Evolutionary conservation across 352 stramenopile species (phyloP).

Genomic region (Phytophthora capsici): DNA sequence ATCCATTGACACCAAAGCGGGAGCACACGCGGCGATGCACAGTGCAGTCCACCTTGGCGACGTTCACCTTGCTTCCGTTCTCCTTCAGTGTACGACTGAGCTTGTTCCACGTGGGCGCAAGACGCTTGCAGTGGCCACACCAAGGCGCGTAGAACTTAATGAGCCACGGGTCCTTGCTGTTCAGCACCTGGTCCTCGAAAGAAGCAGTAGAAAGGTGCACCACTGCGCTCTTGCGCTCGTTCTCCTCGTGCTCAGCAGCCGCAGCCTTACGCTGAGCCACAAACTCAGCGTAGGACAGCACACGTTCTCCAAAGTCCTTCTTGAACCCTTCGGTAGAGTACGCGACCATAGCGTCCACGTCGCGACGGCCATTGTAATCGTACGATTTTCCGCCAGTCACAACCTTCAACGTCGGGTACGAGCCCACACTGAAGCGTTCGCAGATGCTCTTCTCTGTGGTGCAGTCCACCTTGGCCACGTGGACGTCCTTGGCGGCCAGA

Average conservation of each 20-base stretch:
- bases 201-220: conserved; percentile 55
- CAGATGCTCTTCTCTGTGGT: conserved; percentile 76
- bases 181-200: conserved; percentile 70
- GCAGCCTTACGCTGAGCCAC: conserved; percentile 44
- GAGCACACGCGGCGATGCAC: conserved; percentile 84
- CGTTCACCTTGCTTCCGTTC: conserved; percentile 55
- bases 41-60: conserved; percentile 83
- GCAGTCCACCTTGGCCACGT: conserved; percentile 81
- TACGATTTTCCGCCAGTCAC: conserved; percentile 64
- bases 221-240: conserved; percentile 58
- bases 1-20: conserved; percentile 82
- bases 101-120: conserved; percentile 77
- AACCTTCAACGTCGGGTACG: conserved; percentile 86
- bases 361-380: conserved; percentile 74
- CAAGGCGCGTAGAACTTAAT: conserved; percentile 88
- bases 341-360: conserved; percentile 57
- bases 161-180: conserved; percentile 68
- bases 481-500: conserved; percentile 47
- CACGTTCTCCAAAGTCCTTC: conserved; percentile 63
- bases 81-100: conserved; percentile 74
- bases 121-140: conserved; percentile 84
- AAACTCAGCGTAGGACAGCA: conserved; percentile 68
- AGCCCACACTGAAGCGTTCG: conserved; percentile 81
- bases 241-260: conserved; percentile 57
- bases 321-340: conserved; percentile 73